Conservation (phyloP, 306 rosid genomes). For the Trifolium dubium region DNA sequence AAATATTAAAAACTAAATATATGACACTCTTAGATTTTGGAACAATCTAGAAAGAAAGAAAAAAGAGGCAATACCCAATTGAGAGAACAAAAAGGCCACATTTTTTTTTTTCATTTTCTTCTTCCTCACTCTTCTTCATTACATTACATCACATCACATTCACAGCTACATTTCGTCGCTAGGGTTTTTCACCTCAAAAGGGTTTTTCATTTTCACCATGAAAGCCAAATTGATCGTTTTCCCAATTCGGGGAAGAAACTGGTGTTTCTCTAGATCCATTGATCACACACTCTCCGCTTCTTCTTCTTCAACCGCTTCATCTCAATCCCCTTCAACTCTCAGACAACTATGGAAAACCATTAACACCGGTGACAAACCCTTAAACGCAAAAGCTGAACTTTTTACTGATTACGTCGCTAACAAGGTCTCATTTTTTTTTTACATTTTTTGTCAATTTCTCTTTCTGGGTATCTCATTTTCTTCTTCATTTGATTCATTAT, state of each 20-base stretch:
- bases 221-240: conserved; percentile 87
- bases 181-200: conserved; percentile 8
- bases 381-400: conserved; percentile 69
- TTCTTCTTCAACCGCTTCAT: conserved; percentile 39
- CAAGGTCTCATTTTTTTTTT: conserved; percentile 54
- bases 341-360: conserved; percentile 61
- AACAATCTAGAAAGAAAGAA: not conserved
- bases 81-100: not conserved
- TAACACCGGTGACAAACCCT: conserved; percentile 44
- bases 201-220: conserved; percentile 44
- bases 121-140: not conserved
- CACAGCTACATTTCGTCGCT: not conserved
- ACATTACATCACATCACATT: no score
- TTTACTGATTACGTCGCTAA: conserved; percentile 58
- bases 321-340: conserved; percentile 63
- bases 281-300: conserved; percentile 44
- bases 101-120: not conserved
- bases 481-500: not conserved
- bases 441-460: not conserved
- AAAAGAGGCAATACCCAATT: no score
- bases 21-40: no score
- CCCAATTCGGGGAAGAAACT: conserved; percentile 80
- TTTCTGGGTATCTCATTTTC: not conserved
- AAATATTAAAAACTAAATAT: no score
- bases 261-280: conserved; percentile 81